Evolutionary conservation across 2,329 filamentous ascomycete species (phyloP).

Genomic region (Beauveria medogensis): DNA sequence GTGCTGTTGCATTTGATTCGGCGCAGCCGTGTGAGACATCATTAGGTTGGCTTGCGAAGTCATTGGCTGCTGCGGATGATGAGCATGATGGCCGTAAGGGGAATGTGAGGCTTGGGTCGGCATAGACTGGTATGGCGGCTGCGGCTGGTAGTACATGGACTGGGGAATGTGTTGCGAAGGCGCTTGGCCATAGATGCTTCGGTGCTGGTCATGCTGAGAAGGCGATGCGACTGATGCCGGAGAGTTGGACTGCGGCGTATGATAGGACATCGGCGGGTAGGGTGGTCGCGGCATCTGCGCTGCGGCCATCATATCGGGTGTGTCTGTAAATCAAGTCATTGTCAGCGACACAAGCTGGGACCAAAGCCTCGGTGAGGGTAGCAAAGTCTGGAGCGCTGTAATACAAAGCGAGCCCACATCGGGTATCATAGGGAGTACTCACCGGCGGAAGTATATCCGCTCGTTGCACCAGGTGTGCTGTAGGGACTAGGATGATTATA

Average conservation of each 20-base stretch:
- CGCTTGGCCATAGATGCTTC: slow-evolving; percentile 76
- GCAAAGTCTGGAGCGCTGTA: background rate
- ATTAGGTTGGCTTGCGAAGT: slow-evolving; percentile 58
- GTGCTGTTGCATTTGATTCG: slow-evolving; percentile 53
- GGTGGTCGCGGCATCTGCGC: slow-evolving; percentile 63
- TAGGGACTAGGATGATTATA: slow-evolving; percentile 75
- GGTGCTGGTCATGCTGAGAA: slow-evolving; percentile 80
- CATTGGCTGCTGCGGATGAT: slow-evolving; percentile 46
- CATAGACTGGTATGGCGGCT: slow-evolving; percentile 58
- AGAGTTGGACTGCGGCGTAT: slow-evolving; percentile 91
- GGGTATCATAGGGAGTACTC: slow-evolving; percentile 30
- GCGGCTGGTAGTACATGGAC: slow-evolving; percentile 67
- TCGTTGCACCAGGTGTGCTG: slow-evolving; percentile 71
- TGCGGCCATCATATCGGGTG: slow-evolving; percentile 60
- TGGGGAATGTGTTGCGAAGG: slow-evolving; percentile 70
- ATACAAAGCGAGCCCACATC: background rate
- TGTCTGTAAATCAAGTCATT: slow-evolving; percentile 32
- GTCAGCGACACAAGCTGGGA: slow-evolving; percentile 4
- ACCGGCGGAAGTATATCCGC: slow-evolving; percentile 84
- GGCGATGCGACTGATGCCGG: slow-evolving; percentile 88
- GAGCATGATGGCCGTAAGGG: slow-evolving; percentile 53
- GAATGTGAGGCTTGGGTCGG: slow-evolving; percentile 52
- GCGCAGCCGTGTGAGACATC: slow-evolving; percentile 50
- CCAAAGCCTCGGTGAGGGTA: background rate
- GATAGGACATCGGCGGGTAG: slow-evolving; percentile 84